A percentile compares a stretch with the other conserved stretches of the same genome.
Evolutionary conservation across 1,284 basidiomycete genomes (phyloP).

Genomic region (Afroboletus lepidellus): DNA sequence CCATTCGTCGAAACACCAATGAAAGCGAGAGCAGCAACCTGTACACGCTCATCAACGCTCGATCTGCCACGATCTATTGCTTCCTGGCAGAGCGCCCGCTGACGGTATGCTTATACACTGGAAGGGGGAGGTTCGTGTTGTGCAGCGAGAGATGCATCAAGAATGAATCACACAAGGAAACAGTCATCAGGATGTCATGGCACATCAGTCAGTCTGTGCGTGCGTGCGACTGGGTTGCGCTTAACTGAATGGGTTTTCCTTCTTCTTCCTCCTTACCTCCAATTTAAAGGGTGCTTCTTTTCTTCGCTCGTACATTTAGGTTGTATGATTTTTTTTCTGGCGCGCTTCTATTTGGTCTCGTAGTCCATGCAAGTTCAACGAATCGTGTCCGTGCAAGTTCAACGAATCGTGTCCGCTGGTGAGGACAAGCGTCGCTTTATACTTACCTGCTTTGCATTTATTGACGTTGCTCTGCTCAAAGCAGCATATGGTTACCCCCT

Average conservation of each 20-base stretch:
- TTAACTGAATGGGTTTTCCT: conserved; percentile 9
- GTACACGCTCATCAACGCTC: conserved; percentile 28
- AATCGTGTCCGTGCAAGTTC: too few relatives aligned
- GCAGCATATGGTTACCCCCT: too few relatives aligned
- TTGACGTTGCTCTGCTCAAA: too few relatives aligned
- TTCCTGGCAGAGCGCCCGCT: conserved; percentile 20
- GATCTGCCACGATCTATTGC: conserved; percentile 26
- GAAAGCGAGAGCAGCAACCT: conserved; percentile 6
- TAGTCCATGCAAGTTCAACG: too few relatives aligned
- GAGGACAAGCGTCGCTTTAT: too few relatives aligned
- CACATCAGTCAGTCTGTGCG: conserved; percentile 17
- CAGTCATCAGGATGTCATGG: conserved; percentile 25
- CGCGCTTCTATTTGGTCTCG: too few relatives aligned
- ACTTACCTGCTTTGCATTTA: too few relatives aligned
- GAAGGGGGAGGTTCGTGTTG: conserved; percentile 25
- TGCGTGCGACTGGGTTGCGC: conserved; percentile 22
- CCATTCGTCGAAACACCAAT: not conserved
- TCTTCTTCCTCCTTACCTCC: too few relatives aligned
- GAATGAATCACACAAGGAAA: conserved; percentile 25
- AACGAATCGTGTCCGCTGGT: too few relatives aligned
- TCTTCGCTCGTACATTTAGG: too few relatives aligned
- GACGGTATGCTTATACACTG: conserved; percentile 28
- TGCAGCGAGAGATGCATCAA: conserved; percentile 6
- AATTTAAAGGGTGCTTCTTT: too few relatives aligned
- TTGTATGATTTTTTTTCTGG: too few relatives aligned